Conservation (phyloP, 352 stramenopile genomes). For the Phytophthora brassicae region DNA sequence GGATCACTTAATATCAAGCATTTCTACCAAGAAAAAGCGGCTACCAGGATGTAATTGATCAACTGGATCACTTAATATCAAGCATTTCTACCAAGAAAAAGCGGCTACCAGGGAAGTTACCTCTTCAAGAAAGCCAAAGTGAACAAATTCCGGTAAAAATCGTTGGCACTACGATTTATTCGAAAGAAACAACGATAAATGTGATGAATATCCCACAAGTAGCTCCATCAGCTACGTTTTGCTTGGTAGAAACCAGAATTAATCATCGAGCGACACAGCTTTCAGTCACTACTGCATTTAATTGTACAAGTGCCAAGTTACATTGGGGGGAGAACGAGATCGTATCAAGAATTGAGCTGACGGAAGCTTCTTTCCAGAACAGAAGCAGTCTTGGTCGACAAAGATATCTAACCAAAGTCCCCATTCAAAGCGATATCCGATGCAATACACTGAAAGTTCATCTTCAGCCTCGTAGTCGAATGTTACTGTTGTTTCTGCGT, state of each 20-base stretch:
- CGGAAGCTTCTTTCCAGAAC: slow-evolving; percentile 22
- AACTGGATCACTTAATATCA: slow-evolving; percentile 39
- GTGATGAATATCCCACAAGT: slow-evolving; percentile 38
- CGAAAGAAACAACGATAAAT: slow-evolving; percentile 24
- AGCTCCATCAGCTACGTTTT: slow-evolving; percentile 12
- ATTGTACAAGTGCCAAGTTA: slow-evolving; percentile 27
- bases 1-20: slow-evolving; percentile 35
- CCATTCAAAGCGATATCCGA: slow-evolving; percentile 30
- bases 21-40: slow-evolving; percentile 20
- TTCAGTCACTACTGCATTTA: slow-evolving; percentile 27
- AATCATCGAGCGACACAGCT: slow-evolving; percentile 33
- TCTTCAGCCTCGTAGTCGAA: slow-evolving; percentile 31
- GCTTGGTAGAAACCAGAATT: slow-evolving; percentile 27
- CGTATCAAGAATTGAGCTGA: slow-evolving; percentile 19
- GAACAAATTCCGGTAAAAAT: slow-evolving; percentile 25
- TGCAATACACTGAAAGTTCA: slow-evolving; percentile 21
- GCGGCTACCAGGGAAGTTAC: neutral
- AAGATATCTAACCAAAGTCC: slow-evolving; percentile 26
- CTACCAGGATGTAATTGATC: slow-evolving; percentile 39
- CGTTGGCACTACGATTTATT: slow-evolving; percentile 26
- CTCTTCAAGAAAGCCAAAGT: neutral
- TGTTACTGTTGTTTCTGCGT: slow-evolving; percentile 50
- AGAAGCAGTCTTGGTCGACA: slow-evolving; percentile 29
- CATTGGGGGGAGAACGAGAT: slow-evolving; percentile 22
- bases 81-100: slow-evolving; percentile 23